Evolutionary conservation across 2,329 filamentous ascomycete genomes (phyloP), one percentile per base, ranked within the genome.

Genomic region (Didymosphaeria variabile): DNA sequence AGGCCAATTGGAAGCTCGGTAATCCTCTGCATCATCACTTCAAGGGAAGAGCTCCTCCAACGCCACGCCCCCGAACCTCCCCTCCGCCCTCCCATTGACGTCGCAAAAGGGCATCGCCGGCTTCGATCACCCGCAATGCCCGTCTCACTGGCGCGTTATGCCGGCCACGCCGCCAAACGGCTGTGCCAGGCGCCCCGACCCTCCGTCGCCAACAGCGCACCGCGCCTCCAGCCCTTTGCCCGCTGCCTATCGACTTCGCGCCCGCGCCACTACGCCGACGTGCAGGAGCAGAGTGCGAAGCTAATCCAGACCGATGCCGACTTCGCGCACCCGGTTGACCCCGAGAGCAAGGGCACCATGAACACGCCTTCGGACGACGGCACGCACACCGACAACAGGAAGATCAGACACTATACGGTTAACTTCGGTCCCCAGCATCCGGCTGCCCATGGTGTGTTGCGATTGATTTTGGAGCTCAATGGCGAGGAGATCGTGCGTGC

Each of bases 351-450:
- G 45, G 68, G 80, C 68, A 74, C 79, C 70, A 71, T 80, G 57
- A 82, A 84, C 67, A 71, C 76, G 55, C 73, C 80, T 59, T 79
- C 80, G 63, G 77, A 81, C 67, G 81, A 85, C 71, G 80, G 71
- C 45, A 71, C 72, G 50, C 56, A 54, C 50, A 80, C 84, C 55
- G 84, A 86, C 70, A 81, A 84, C 81, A 90, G 94, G 80, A 98
- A 97, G 87, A 91, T 99, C 79, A 90, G 95, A 70, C 95, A 99
- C 83, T 99, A 99, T 84, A 99, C 95, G 7, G 94, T 99, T 85
- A 99, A 99, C 86, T 99, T 99, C 75, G 95, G 95, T 59, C 95
- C 95, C 67, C 95, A 99, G 86, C 95, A 99, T 85, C 95, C 95
- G 42, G 95, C 95, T 68, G 96, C 95, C 73, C 95, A 99, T 87